Conservation (phyloP, 257 asterid species). For the Solanum paucissectum region DNA sequence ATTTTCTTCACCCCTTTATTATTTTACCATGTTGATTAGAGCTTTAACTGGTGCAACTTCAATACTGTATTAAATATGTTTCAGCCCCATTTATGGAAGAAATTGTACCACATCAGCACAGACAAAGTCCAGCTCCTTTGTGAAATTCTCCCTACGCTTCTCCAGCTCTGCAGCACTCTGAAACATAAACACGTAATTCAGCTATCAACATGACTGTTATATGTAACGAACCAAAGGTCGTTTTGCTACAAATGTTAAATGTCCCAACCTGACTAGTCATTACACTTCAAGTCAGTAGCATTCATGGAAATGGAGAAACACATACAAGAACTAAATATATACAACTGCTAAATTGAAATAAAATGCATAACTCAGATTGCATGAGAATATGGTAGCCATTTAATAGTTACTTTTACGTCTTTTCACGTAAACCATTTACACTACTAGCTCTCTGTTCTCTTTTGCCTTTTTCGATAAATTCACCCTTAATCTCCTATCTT, state of each 20-base stretch:
- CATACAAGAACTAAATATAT: background rate
- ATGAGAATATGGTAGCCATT: background rate
- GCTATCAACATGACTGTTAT: background rate
- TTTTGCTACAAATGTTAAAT: background rate
- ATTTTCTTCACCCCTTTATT: background rate
- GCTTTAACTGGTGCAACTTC: background rate
- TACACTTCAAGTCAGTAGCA: background rate
- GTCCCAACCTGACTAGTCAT: background rate
- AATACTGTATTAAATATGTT: background rate
- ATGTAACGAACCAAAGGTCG: background rate
- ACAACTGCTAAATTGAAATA: background rate
- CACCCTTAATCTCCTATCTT: background rate
- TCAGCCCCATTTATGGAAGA: background rate
- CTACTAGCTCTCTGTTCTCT: background rate
- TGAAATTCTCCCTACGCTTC: constrained; percentile 71
- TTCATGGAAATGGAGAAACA: background rate
- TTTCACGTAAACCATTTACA: background rate
- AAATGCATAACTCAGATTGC: background rate
- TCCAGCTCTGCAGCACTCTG: constrained; percentile 94
- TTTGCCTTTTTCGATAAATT: background rate
- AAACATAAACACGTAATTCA: background rate
- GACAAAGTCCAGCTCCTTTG: constrained; percentile 90
- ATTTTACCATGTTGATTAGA: background rate
- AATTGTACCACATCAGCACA: constrained; percentile 79
- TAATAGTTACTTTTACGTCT: background rate